Evolutionary conservation across 140 eudicot genomes (phyloP).

Genomic region (Oenanthe javanica): DNA sequence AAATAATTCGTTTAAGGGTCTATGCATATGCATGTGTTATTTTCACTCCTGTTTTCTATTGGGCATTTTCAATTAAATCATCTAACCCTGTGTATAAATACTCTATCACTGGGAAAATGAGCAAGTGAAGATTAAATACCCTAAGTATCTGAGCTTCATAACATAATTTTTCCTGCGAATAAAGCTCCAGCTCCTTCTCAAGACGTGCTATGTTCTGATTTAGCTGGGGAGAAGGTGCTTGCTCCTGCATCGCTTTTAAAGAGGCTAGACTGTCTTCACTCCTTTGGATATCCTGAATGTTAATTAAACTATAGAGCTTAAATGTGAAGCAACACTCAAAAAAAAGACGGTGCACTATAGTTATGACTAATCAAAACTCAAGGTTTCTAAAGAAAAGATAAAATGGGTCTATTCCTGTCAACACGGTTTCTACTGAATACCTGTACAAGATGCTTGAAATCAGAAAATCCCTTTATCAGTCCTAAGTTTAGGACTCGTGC

Average conservation of each 20-base stretch:
- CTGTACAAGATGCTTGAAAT: constrained; percentile 97
- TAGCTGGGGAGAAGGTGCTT: constrained; percentile 71
- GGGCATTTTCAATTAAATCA: background rate
- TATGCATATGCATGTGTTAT: background rate
- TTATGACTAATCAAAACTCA: background rate
- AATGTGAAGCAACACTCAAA: background rate
- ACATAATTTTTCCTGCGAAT: constrained; percentile 77
- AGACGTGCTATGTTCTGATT: constrained; percentile 64
- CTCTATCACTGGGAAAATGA: background rate
- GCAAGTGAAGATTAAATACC: constrained; percentile 36
- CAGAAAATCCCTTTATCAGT: constrained; percentile 83
- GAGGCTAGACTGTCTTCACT: constrained; percentile 69
- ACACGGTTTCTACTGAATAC: constrained; percentile 18
- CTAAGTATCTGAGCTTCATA: constrained; percentile 94
- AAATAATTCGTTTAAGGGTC: background rate
- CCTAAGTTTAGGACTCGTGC: constrained; percentile 96
- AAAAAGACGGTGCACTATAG: background rate
- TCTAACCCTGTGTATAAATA: background rate
- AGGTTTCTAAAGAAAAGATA: background rate
- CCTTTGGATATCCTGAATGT: constrained; percentile 74
- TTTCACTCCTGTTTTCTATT: background rate
- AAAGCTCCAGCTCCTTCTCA: constrained; percentile 71
- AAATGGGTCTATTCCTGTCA: background rate
- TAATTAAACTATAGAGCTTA: background rate
- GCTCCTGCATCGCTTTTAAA: constrained; percentile 70